Conservation (phyloP, 2,329 filamentous ascomycete genomes). For the Lasiodiplodia gonubiensis region DNA sequence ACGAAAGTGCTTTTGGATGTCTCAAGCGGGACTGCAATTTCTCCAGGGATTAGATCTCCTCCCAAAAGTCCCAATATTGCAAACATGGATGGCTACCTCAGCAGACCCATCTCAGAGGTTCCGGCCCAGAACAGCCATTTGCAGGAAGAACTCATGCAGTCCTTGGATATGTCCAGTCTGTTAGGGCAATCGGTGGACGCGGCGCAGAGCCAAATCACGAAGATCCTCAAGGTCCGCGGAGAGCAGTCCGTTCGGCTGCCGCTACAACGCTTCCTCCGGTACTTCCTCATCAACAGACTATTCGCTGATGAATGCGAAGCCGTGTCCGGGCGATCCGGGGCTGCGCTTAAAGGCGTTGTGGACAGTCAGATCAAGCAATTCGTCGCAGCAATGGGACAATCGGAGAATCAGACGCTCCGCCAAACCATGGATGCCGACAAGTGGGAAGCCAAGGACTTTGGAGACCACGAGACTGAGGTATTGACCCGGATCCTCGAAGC, state of each 20-base stretch:
- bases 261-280: conserved; percentile 74
- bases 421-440: conserved; percentile 80
- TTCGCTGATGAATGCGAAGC: conserved; percentile 89
- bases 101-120: conserved; percentile 30
- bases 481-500: conserved; percentile 70
- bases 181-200: conserved; percentile 81
- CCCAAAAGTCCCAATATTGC: conserved; percentile 53
- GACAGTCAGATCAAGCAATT: conserved; percentile 84
- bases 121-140: conserved; percentile 38
- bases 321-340: conserved; percentile 78
- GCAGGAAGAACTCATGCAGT: conserved; percentile 77
- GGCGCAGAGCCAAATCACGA: conserved; percentile 74
- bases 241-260: conserved; percentile 74
- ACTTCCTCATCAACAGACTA: conserved; percentile 80
- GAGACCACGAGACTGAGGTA: conserved; percentile 63
- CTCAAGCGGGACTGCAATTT: conserved; percentile 72
- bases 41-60: conserved; percentile 54
- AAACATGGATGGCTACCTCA: conserved; percentile 50
- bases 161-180: conserved; percentile 77
- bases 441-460: conserved; percentile 80
- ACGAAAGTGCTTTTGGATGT: conserved; percentile 95
- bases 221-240: conserved; percentile 76
- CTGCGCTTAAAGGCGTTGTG: conserved; percentile 76
- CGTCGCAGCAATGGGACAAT: conserved; percentile 72
- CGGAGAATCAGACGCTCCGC: conserved; percentile 75